A percentile compares a stretch with the other conserved stretches of the same genome.
These are phyloP conservation scores for Neonectria punicea DNA, from an alignment of 2,329 filamentous ascomycete genomes.

Conservation along the genomic window DNA sequence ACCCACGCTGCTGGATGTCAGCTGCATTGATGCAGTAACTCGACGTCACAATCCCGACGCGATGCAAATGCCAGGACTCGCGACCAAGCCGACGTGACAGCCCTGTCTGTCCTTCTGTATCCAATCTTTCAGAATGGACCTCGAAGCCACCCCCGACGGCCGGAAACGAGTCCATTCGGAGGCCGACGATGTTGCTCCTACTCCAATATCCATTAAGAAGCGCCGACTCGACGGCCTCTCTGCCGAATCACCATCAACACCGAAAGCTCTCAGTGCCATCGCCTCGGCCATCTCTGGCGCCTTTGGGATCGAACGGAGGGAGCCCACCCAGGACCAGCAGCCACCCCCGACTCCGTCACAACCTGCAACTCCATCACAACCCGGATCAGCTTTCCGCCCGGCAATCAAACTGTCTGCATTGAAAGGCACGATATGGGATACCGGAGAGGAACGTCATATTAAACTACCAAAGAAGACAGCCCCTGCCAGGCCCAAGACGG, in stretches of 20 bases:
- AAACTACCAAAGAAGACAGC: conserved; percentile 38
- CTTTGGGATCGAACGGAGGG: conserved; percentile 37
- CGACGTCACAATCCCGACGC: conserved; percentile 24
- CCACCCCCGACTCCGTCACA: conserved; percentile 24
- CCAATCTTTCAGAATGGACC: conserved; percentile 39
- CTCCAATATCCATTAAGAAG: conserved; percentile 45
- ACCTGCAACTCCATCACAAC: background rate
- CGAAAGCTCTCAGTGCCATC: conserved; percentile 46
- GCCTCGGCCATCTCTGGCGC: conserved; percentile 46
- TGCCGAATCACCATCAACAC: conserved; percentile 41
- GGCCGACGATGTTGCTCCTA: conserved; percentile 37
- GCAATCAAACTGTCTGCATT: conserved; percentile 52
- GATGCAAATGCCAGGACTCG: conserved; percentile 29
- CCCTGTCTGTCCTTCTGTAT: background rate
- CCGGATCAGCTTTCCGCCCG: conserved; percentile 41
- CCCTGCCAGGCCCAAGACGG: conserved; percentile 17
- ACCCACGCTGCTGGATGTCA: conserved; percentile 9
- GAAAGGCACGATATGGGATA: conserved; percentile 53
- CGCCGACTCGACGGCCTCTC: conserved; percentile 45
- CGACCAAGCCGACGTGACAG: conserved; percentile 18
- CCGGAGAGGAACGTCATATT: conserved; percentile 36
- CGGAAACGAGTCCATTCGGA: conserved; percentile 40
- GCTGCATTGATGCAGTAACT: conserved; percentile 22
- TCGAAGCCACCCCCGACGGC: conserved; percentile 35
- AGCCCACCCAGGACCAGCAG: conserved; percentile 13